Evolutionary conservation across 257 asterid genomes (phyloP).

Genomic region (Fraxinus americana): DNA sequence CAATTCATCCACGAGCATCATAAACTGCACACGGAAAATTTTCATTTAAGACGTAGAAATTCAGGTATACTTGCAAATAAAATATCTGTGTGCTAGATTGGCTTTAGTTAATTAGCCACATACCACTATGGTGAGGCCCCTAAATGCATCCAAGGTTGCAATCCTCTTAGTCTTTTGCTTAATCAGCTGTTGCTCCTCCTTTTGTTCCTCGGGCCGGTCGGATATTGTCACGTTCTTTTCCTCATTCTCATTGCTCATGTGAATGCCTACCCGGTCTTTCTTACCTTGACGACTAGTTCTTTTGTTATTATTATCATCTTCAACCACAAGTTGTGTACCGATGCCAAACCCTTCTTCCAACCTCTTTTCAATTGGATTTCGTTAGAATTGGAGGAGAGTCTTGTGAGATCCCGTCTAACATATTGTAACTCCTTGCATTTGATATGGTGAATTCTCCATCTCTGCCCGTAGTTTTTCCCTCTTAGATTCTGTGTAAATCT

Average conservation of each 20-base stretch:
- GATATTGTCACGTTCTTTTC: background rate
- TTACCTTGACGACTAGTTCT: background rate
- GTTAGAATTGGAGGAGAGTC: too few relatives aligned
- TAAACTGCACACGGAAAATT: constrained; percentile 42
- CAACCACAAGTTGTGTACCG: constrained; percentile 5
- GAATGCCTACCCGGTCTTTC: constrained; percentile 15
- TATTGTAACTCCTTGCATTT: too few relatives aligned
- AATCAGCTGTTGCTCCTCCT: constrained; percentile 33
- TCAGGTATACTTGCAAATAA: background rate
- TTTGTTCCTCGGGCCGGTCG: constrained; percentile 14
- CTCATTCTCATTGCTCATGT: constrained; percentile 11
- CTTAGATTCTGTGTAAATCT: too few relatives aligned
- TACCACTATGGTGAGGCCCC: constrained; percentile 89
- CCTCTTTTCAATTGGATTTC: constrained; percentile 31
- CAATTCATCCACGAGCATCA: constrained; percentile 92
- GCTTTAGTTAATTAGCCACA: background rate
- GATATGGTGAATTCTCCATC: too few relatives aligned
- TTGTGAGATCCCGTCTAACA: too few relatives aligned
- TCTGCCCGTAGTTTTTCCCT: too few relatives aligned
- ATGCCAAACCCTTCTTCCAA: constrained; percentile 53
- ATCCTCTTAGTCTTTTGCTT: constrained; percentile 60
- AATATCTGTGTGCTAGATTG: background rate
- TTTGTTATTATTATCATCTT: constrained; percentile 15
- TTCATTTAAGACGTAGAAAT: background rate
- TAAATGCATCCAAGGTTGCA: constrained; percentile 79